phyloP scores from a whole-genome alignment of 202 grass and related monocot genomes.

The Setaria viridis region DNA sequence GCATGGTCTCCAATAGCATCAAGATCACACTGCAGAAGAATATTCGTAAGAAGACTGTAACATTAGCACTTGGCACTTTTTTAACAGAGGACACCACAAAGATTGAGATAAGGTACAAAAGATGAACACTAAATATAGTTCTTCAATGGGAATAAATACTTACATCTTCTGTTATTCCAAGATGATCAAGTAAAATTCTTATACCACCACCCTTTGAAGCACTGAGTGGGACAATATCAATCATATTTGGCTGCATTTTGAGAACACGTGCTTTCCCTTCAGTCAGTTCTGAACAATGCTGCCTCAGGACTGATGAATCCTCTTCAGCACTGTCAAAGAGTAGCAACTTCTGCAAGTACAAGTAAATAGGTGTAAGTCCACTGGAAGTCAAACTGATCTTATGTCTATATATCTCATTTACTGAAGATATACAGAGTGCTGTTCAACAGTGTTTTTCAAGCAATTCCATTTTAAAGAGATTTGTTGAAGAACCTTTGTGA shows the following conservation, averaged over 20 bases:
- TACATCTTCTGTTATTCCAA: slow-evolving; percentile 78
- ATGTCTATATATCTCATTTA: slow-evolving; percentile 7
- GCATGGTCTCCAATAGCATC: slow-evolving; percentile 43
- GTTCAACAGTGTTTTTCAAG: not conserved
- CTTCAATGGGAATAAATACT: slow-evolving; percentile 14
- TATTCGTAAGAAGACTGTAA: not conserved
- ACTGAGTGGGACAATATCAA: slow-evolving; percentile 69
- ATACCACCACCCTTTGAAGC: slow-evolving; percentile 63
- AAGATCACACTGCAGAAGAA: slow-evolving; percentile 49
- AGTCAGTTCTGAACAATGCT: slow-evolving; percentile 56
- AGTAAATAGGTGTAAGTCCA: slow-evolving; percentile 34
- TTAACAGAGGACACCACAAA: slow-evolving; percentile 9
- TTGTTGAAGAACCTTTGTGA: not conserved
- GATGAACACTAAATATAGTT: slow-evolving; percentile 21
- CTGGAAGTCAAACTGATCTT: not conserved
- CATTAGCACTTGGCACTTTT: slow-evolving; percentile 15
- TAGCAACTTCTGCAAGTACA: slow-evolving; percentile 73
- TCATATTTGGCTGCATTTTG: slow-evolving; percentile 48
- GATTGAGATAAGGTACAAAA: slow-evolving; percentile 14
- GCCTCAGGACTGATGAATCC: slow-evolving; percentile 50
- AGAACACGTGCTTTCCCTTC: slow-evolving; percentile 56
- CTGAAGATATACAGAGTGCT: slow-evolving; percentile 10
- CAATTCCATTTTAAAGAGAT: slow-evolving; percentile 6
- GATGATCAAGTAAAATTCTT: slow-evolving; percentile 79
- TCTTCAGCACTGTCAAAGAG: slow-evolving; percentile 55